Evolutionary conservation across 352 stramenopile species (phyloP).

Genomic region (Phytopythium litorale): DNA sequence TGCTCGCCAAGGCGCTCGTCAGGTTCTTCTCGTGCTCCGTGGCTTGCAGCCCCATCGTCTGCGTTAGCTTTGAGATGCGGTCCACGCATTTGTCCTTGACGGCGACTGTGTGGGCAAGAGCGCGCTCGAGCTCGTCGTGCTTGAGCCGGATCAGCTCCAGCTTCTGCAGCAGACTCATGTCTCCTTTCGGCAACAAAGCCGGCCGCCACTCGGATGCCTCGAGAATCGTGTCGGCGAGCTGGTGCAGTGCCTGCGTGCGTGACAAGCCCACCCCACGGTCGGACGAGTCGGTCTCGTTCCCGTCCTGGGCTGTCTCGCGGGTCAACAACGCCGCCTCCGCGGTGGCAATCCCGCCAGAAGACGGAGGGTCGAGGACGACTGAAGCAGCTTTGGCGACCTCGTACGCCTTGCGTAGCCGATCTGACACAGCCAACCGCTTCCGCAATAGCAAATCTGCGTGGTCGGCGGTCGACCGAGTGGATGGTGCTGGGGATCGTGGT

Average conservation of each 20-base stretch:
- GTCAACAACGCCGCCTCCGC: background rate
- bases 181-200: background rate
- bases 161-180: constrained; percentile 43
- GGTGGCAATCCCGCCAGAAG: background rate
- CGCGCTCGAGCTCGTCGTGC: constrained; percentile 30
- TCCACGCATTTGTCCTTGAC: constrained; percentile 73
- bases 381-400: constrained; percentile 41
- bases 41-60: constrained; percentile 64
- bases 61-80: constrained; percentile 61
- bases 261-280: background rate
- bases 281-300: constrained; percentile 1
- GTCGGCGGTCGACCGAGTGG: constrained; percentile 6
- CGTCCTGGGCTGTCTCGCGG: background rate
- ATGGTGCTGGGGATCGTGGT: background rate
- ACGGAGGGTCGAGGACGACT: background rate
- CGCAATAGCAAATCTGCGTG: constrained; percentile 8
- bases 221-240: constrained; percentile 29
- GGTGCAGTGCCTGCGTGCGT: constrained; percentile 15
- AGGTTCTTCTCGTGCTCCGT: constrained; percentile 62
- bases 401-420: constrained; percentile 46
- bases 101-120: constrained; percentile 35
- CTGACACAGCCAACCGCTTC: constrained; percentile 31
- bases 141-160: constrained; percentile 29
- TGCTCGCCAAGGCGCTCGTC: constrained; percentile 33
- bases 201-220: constrained; percentile 11